Conservation (phyloP, 768 basidiomycete genomes). For the Russula ochroleuca region DNA sequence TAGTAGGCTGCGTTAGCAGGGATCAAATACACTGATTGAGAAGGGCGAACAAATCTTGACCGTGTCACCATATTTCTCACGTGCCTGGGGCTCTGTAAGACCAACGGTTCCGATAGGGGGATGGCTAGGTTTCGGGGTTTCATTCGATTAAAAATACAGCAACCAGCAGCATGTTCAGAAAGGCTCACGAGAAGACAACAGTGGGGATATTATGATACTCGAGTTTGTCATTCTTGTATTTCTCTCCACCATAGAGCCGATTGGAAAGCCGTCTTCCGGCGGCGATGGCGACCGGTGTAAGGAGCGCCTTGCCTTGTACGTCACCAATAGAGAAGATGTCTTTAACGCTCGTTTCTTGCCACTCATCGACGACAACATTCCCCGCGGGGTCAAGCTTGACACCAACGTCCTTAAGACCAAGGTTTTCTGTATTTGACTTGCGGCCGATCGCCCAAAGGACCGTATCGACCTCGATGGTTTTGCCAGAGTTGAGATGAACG, state of each 20-base stretch:
- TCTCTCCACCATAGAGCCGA: conserved; percentile 80
- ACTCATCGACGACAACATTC: conserved; percentile 87
- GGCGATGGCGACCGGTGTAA: conserved; percentile 97
- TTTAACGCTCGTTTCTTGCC: conserved; percentile 72
- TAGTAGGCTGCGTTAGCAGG: conserved; percentile 32
- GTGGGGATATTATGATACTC: conserved; percentile 87
- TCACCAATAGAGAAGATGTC: conserved; percentile 85
- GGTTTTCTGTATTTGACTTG: conserved; percentile 66
- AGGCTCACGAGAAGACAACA: conserved; percentile 91
- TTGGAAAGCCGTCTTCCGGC: conserved; percentile 88
- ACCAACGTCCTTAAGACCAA: conserved; percentile 75
- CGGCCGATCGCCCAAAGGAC: conserved; percentile 96
- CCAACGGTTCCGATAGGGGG: conserved; percentile 95
- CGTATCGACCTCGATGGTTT: conserved; percentile 77
- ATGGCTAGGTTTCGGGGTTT: conserved; percentile 50
- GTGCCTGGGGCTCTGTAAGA: conserved; percentile 87
- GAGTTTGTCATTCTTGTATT: conserved; percentile 85
- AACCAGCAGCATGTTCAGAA: neutral
- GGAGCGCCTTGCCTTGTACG: conserved; percentile 83
- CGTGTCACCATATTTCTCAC: conserved; percentile 79
- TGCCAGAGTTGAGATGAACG: conserved; percentile 70
- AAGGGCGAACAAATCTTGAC: conserved; percentile 82
- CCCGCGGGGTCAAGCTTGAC: conserved; percentile 74
- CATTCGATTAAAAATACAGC: conserved; percentile 8
- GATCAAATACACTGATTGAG: conserved; percentile 3